Base-by-base conservation (phyloP, 352 stramenopile genomes). In the Pythium myriotylum region DNA sequence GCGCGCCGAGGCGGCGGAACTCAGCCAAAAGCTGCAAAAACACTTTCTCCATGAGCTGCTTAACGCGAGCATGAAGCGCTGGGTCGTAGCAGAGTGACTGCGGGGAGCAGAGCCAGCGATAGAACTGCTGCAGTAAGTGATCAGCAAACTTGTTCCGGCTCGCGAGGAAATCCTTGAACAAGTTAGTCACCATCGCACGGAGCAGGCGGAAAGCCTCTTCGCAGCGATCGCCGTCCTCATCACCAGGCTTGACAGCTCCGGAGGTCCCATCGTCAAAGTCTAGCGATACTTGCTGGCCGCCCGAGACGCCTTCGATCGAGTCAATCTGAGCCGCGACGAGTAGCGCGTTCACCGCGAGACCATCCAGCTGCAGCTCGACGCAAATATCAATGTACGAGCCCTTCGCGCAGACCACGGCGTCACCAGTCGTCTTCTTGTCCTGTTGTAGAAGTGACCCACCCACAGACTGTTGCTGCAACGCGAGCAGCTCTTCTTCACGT, bases 61-160 rank as follows among this genome's bases (percentile, higher is more conserved):
- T 94, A 3, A 99, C 88, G 41, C 98, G 85, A 0, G 92, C 79
- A 48, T 98, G 90, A 29, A 99, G 77, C 10, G 87, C 85, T 5
- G 97, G 96, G 61, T 99, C 95, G 71, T 97, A 97, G 37, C 98
- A 83, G 6, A 98, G 62, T 13, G 91, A 82, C n/a, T 91, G 79
- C 1, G 90, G 89, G 23, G 87, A 96, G 40, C 88, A 97, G 20
- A 99, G 59, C 77, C 98, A 97, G 10, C 96, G 91, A 55, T 99
- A 98, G 17, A 99, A 82, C 63, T 98, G 88, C 59, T 98, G 92
- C n/a, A 99, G 79, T 41, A 99, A 70, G 47, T 96, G 86, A 75
- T 99, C 94, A 0, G 97, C 97, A 58, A 98, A 95, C 40, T 92
- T 86, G 65, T 91, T 97, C 47, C 96, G 88, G 9, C 68, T 90